Conservation (phyloP, 1,284 basidiomycete species). For the Ceratobasidium sp. region DNA sequence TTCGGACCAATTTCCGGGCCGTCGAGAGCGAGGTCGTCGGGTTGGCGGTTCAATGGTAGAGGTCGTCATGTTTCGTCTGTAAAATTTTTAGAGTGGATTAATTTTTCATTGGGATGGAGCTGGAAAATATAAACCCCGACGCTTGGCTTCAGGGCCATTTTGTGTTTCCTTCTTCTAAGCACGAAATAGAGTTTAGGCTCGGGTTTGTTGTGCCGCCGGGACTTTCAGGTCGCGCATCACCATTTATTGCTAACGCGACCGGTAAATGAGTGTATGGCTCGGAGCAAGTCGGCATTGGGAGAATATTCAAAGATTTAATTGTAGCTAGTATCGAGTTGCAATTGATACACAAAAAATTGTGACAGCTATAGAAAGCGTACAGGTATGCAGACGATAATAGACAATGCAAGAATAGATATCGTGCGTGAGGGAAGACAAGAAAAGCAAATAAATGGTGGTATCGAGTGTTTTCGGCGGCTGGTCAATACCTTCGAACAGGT, state of each 20-base stretch:
- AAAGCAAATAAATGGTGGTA: slow-evolving; percentile 18
- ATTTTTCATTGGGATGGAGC: slow-evolving; percentile 4
- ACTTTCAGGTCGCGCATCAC: slow-evolving; percentile 1
- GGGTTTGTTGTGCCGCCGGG: slow-evolving; percentile 32
- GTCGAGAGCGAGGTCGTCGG: slow-evolving; percentile 89
- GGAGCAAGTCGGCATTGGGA: slow-evolving; percentile 26
- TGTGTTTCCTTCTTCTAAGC: slow-evolving; percentile 15
- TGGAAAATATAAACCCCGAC: slow-evolving; percentile 34
- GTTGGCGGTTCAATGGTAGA: slow-evolving; percentile 84
- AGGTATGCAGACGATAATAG: slow-evolving; percentile 40
- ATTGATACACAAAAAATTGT: slow-evolving; percentile 40
- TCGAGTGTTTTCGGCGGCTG: slow-evolving; percentile 3
- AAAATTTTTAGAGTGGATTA: neutral
- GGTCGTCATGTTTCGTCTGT: slow-evolving; percentile 1
- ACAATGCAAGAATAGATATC: slow-evolving; percentile 35
- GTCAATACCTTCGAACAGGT: slow-evolving; percentile 34
- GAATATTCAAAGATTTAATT: slow-evolving; percentile 39
- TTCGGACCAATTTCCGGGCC: slow-evolving; percentile 85
- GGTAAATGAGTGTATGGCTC: slow-evolving; percentile 4
- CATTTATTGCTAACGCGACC: too few species aligned
- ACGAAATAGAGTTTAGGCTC: slow-evolving; percentile 10
- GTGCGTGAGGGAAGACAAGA: slow-evolving; percentile 1
- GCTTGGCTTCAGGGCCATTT: slow-evolving; percentile 5
- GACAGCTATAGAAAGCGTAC: slow-evolving; percentile 39
- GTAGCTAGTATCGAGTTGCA: slow-evolving; percentile 42